A percentile compares a stretch with the other conserved stretches of the same genome.
Evolutionary conservation across 352 stramenopile species (phyloP).

Genomic region (Globisporangium rhizosaccharum): DNA sequence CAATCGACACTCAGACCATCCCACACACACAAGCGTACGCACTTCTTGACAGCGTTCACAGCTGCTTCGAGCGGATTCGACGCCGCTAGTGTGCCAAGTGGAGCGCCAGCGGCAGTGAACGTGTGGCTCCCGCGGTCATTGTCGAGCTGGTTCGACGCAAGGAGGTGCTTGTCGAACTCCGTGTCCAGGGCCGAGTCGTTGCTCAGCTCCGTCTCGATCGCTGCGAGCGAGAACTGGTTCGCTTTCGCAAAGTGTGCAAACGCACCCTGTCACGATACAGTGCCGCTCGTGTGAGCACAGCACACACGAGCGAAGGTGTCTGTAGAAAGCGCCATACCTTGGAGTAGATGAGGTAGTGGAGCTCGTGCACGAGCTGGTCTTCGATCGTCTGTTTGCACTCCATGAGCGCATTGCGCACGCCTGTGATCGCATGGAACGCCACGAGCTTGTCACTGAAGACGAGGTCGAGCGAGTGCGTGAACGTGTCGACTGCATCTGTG

Average conservation of each 20-base stretch:
- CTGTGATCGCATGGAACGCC: constrained; percentile 71
- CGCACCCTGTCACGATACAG: constrained; percentile 19
- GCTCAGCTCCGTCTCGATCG: constrained; percentile 67
- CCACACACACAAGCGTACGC: not conserved
- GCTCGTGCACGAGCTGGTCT: constrained; percentile 65
- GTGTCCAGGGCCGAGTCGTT: constrained; percentile 54
- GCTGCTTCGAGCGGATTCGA: constrained; percentile 46
- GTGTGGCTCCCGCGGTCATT: constrained; percentile 17
- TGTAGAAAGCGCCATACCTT: constrained; percentile 25
- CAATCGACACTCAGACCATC: not conserved
- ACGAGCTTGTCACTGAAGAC: constrained; percentile 78
- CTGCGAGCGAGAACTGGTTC: constrained; percentile 65
- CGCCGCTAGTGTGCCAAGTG: constrained; percentile 1
- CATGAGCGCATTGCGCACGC: constrained; percentile 73
- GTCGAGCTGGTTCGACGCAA: constrained; percentile 23
- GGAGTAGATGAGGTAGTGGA: constrained; percentile 69
- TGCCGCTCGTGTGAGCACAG: too few species aligned
- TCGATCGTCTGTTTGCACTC: constrained; percentile 84
- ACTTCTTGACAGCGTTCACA: constrained; percentile 69
- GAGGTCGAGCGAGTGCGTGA: constrained; percentile 66
- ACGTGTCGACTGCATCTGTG: constrained; percentile 61
- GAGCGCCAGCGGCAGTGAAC: constrained; percentile 13
- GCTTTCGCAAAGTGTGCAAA: constrained; percentile 58
- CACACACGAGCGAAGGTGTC: too few species aligned
- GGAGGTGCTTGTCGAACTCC: constrained; percentile 55